Percentiles rank a stretch among this genome's conserved stretches.
These are phyloP conservation scores for Candida saitoana DNA, from an alignment of 805 yeast species.

Conservation along the genomic window DNA sequence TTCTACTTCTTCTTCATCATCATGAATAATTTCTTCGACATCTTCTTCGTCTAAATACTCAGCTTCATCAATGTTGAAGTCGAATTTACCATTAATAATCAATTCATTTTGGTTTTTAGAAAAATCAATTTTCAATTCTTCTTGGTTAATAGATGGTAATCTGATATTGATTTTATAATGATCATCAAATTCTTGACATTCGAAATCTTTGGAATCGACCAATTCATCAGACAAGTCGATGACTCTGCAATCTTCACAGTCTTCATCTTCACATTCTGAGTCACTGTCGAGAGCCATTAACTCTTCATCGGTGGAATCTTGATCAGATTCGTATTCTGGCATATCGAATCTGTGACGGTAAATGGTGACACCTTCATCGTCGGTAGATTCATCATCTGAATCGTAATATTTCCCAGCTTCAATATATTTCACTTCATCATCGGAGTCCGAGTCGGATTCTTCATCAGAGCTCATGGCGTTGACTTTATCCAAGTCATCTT, in stretches of 20 bases:
- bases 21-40: conserved; percentile 16
- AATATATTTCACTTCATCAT: conserved; percentile 20
- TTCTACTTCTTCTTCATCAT: conserved; percentile 15
- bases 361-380: conserved; percentile 40
- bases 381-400: conserved; percentile 23
- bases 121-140: conserved; percentile 38
- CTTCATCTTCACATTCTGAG: conserved; percentile 29
- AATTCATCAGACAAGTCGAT: conserved; percentile 41
- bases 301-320: conserved; percentile 38
- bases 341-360: conserved; percentile 39
- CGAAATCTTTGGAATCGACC: conserved; percentile 42
- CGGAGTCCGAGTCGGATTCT: conserved; percentile 16
- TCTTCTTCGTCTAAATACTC: conserved; percentile 15
- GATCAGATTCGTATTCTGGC: conserved; percentile 28
- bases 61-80: conserved; percentile 25
- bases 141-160: conserved; percentile 38
- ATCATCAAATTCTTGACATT: conserved; percentile 35
- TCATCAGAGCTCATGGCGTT: conserved; percentile 22
- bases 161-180: conserved; percentile 38
- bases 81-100: conserved; percentile 36
- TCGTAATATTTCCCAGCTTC: conserved; percentile 16
- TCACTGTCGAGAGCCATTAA: conserved; percentile 30
- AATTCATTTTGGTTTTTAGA: conserved; percentile 39
- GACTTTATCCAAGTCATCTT: conserved; percentile 21
- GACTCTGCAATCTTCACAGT: conserved; percentile 29